Conservation (phyloP, 106 monocot genomes). For the Cymbidium sinense region DNA sequence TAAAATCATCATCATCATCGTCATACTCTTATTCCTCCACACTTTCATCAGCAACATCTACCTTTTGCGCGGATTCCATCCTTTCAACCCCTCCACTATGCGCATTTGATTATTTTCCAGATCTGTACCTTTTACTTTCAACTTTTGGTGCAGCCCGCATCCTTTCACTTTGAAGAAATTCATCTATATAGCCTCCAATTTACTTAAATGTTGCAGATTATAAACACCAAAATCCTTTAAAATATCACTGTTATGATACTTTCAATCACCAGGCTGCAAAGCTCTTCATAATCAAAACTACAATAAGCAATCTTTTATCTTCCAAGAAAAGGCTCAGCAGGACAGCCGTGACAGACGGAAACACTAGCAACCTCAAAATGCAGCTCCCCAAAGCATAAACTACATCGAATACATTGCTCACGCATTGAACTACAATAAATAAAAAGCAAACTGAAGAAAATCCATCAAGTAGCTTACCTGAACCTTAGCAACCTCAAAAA, state of each 20-base stretch:
- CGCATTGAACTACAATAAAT: neutral
- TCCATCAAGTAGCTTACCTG: neutral
- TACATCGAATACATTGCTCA: neutral
- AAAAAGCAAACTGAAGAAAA: neutral
- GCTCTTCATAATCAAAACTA: neutral
- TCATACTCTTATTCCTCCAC: constrained; percentile 30
- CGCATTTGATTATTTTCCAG: neutral
- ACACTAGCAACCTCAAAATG: neutral
- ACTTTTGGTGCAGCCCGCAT: constrained; percentile 24
- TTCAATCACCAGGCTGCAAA: neutral
- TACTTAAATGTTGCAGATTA: neutral
- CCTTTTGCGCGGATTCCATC: constrained; percentile 15
- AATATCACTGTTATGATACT: neutral
- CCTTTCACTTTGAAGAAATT: constrained; percentile 59
- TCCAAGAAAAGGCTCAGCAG: too few relatives aligned
- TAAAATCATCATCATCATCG: constrained; percentile 89
- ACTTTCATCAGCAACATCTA: neutral
- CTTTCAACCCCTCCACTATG: neutral
- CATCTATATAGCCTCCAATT: constrained; percentile 19
- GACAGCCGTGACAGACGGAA: too few relatives aligned
- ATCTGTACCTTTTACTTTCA: constrained; percentile 16
- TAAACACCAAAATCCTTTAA: neutral
- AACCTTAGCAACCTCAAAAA: neutral
- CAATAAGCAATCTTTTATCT: too few relatives aligned
- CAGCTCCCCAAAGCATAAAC: neutral